A percentile compares a stretch with the other conserved stretches of the same genome.
Evolutionary conservation across 768 basidiomycete genomes (phyloP).

Genomic region (Boletus huronensis): DNA sequence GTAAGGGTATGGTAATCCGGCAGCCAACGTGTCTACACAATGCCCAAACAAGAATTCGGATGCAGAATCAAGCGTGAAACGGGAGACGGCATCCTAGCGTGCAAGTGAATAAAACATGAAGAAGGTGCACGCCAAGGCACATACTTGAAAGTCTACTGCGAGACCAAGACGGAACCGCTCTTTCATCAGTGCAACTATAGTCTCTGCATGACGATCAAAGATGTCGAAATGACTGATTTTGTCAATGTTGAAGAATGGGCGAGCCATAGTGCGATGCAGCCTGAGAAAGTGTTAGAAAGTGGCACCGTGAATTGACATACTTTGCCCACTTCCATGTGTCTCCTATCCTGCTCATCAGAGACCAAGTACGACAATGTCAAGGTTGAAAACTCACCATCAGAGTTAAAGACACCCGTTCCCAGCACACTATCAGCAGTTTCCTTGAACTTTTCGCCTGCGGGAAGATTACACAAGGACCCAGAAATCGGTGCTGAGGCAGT

Average conservation of each 20-base stretch:
- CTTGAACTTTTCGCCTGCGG: constrained; percentile 33
- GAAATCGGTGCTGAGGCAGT: not conserved
- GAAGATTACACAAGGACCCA: not conserved
- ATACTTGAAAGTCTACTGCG: constrained; percentile 59
- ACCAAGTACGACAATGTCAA: not conserved
- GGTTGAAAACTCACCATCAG: constrained; percentile 37
- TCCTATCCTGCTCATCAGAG: constrained; percentile 34
- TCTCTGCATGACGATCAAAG: constrained; percentile 52
- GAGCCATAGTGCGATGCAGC: constrained; percentile 63
- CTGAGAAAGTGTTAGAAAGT: constrained; percentile 26
- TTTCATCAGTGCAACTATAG: constrained; percentile 44
- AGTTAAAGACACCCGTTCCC: constrained; percentile 56
- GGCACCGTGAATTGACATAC: not conserved
- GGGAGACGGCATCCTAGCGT: constrained; percentile 40
- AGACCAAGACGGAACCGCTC: constrained; percentile 43
- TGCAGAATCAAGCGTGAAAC: constrained; percentile 52
- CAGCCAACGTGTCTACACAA: constrained; percentile 38
- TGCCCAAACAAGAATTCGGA: constrained; percentile 51
- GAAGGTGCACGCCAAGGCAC: not conserved
- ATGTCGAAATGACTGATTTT: constrained; percentile 60
- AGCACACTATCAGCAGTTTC: constrained; percentile 33
- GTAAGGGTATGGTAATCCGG: constrained; percentile 38
- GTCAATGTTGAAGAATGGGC: constrained; percentile 67
- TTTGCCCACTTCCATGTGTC: constrained; percentile 63
- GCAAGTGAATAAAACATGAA: not conserved